phyloP scores from a whole-genome alignment of 176 grass and related monocot genomes.

The Melocanna baccifera region DNA sequence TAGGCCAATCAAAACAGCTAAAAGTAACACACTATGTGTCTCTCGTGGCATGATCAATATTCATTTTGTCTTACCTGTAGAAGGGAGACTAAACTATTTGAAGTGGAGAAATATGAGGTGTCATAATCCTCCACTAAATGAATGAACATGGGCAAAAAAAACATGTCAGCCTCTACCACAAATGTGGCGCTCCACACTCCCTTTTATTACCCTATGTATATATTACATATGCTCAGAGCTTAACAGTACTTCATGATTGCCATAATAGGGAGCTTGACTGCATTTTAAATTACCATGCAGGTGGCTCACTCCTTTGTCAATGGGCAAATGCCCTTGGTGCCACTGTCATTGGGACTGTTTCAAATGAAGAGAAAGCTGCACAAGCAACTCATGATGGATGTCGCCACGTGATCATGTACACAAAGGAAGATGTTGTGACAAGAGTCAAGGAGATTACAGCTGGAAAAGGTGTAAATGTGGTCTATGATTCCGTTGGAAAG shows the following conservation, averaged over 20 bases:
- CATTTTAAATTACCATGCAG: no score
- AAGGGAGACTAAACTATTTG: neutral
- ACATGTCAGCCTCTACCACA: no score
- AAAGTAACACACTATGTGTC: neutral
- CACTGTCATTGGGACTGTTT: constrained; percentile 88
- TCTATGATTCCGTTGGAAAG: constrained; percentile 96
- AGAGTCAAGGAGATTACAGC: constrained; percentile 80
- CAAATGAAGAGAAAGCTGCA: constrained; percentile 73
- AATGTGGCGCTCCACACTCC: no score
- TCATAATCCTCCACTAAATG: no score
- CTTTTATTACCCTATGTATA: no score
- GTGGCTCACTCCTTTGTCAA: constrained; percentile 87
- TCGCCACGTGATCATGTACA: constrained; percentile 69
- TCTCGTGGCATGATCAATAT: neutral
- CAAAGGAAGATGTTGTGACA: constrained; percentile 70
- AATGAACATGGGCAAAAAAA: no score
- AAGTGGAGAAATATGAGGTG: no score
- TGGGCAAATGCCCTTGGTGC: constrained; percentile 91
- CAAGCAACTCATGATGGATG: constrained; percentile 80
- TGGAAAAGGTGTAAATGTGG: constrained; percentile 73
- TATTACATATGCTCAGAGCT: no score
- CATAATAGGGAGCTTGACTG: no score
- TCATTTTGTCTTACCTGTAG: neutral
- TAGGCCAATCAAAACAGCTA: neutral
- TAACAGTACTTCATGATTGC: no score